Evolutionary conservation across 23 red algal genomes (phyloP).

Genomic region (Cyanidioschyzon merolae): DNA sequence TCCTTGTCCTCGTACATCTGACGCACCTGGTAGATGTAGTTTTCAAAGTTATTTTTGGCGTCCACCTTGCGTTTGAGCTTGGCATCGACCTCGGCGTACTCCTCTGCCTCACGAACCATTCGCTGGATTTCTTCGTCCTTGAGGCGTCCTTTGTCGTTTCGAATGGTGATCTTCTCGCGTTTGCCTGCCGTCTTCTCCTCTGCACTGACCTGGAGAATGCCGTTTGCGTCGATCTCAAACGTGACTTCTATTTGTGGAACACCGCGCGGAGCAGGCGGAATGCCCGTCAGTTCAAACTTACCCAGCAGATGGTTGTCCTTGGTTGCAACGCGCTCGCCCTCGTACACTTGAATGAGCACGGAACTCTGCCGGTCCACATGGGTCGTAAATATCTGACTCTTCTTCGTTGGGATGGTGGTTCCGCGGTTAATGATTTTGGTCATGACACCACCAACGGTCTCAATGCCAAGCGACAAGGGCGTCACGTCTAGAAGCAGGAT

Average conservation of each 20-base stretch:
- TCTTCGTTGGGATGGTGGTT: conserved; percentile 75
- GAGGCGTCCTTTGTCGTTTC: conserved; percentile 68
- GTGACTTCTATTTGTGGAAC: conserved; percentile 91
- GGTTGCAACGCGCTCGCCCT: conserved; percentile 81
- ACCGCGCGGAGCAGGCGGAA: conserved; percentile 72
- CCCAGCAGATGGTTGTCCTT: conserved; percentile 95
- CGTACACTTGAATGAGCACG: conserved; percentile 87
- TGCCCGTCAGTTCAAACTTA: conserved; percentile 86
- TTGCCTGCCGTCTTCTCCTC: conserved; percentile 77
- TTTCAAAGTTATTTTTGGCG: conserved; percentile 72
- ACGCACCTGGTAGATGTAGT: conserved; percentile 56
- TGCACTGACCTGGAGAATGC: conserved; percentile 77
- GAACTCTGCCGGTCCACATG: conserved; percentile 83
- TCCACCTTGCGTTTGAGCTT: conserved; percentile 48
- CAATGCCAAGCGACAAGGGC: conserved; percentile 93
- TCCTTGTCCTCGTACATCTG: conserved; percentile 74
- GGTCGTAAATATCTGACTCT: conserved; percentile 91
- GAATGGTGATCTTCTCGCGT: conserved; percentile 79
- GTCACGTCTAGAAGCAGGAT: conserved; percentile 90
- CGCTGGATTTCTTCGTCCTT: conserved; percentile 75
- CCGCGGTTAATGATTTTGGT: conserved; percentile 92
- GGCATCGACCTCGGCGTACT: conserved; percentile 74
- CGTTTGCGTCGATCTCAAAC: conserved; percentile 80
- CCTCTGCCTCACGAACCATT: conserved; percentile 89
- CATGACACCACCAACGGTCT: conserved; percentile 98